Base-by-base conservation (phyloP, 129 eudicot genomes). In the Helichrysum umbraculigerum region DNA sequence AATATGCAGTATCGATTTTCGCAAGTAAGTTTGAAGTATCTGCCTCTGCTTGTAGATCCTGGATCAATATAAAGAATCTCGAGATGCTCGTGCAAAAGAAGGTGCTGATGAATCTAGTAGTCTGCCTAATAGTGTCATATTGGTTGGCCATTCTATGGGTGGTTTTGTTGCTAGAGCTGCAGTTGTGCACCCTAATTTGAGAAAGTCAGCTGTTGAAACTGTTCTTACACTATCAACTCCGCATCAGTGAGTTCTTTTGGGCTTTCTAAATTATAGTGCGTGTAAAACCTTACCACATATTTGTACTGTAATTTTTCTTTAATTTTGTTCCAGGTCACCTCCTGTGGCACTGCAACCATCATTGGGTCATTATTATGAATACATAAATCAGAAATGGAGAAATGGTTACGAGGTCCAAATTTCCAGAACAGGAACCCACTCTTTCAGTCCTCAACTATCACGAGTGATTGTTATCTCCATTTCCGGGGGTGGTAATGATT, bases 81-180 rank as follows among this genome's bases (percentile, higher is more conserved):
- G 65, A 83, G 90, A 91, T 70, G 85, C 89, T 64, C 82, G 89
- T 74, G 85, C 72, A 59, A 88, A 76, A 79, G 96, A 89, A 84
- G 94, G 96, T 42, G 88, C 83, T 73, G 86, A 86, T 39, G 71
- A 70, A 58, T 84, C 87, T 79, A 83, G 89, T 34, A 82, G 75
- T 71, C 73, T 85, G 52, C 96, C 97, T 2, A 83, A 34, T 74
- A 89, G 87, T 81, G 99, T 95, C 54, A 85, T 95, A 70, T 75
- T 91, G 78, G 97, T 95, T 76, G 99, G 99, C 78, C 99, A 95
- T 76, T 95, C 97, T 25, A 91, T 95, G 96, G 99, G 99, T 81
- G 99, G 99, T 59, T 95, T 95, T 89, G 97, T 95, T 87, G 97
- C 97, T 32, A 91, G 99, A 84, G 99, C 99, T 70, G 96, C 97